Base-by-base conservation (phyloP, 2,329 filamentous ascomycete species). In the Davidsoniella virescens region DNA sequence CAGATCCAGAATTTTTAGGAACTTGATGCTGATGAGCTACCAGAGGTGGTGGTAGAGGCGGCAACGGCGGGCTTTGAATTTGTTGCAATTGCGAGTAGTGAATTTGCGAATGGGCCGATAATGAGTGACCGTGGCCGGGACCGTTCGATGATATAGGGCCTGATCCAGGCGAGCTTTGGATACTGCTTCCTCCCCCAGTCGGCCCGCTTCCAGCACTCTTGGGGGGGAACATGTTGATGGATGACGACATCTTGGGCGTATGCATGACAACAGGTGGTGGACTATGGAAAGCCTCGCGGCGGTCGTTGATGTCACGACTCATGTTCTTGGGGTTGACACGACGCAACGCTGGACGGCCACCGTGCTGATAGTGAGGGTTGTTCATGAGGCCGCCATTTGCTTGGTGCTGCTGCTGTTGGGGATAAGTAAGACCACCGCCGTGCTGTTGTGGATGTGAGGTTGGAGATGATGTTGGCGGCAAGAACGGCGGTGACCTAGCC, bases 231-330 rank as follows among this genome's bases (percentile, higher is more conserved):
- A 62, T 52, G 23, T 61, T 63, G 38, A 58, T 60, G 8, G 39
- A 29, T n/a, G 37, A 43, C 25, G 50, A 52, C 49, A 72, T 60
- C 47, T 67, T 68, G 2, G 70, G 67, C 14, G 68, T 61, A 12
- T 66, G 64, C 44, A 38, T 43, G 9, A 29, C 43, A 17, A 26
- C 33, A 14, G 40, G 44, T 18, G 47, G 47, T 2, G 47, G 47
- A 38, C 47, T 44, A 6, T 39, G 47, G 23, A 53, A 47, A 18
- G 41, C 23, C 7, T 53, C 51, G 29, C 51, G 42, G 43, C 51
- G 44, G 16, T 49, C 47, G 4, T 43, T n/a, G 16, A 49, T 49
- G 9, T 49, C 47, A 9, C 47, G 47, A 9, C 47, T 49, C 18
- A 41, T 36, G 44, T 39, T 47, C 14, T 39, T 49, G 8, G 44